Base-by-base conservation (phyloP, 139 green algal species). In the Limnomonas spitsbergensis region DNA sequence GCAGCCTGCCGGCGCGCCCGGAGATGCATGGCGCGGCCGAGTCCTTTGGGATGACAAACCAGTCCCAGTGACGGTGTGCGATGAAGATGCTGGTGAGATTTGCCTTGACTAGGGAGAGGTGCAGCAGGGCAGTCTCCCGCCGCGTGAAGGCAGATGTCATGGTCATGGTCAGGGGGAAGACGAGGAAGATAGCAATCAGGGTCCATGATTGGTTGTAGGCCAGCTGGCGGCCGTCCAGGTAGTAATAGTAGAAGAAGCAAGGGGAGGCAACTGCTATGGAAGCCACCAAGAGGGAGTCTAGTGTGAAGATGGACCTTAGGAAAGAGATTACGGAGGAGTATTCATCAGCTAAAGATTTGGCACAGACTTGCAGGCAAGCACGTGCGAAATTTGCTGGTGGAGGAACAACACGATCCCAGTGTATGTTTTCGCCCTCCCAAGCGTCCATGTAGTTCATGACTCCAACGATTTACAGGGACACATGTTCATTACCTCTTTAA, bases 181-280 rank as follows among this genome's bases (percentile, higher is more conserved):
- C 68, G 29, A 74, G 9, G 24, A 74, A 32, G 29, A 74, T 20
- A 53, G 68, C 34, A 14, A 74, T n/a, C 7, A 74, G 9, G 4
- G 68, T 47, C 68, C 68, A 74, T 26, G 4, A 47, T 32, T 47
- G 3, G 36, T 32, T n/a, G 24, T 74, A 74, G 7, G 29, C 20
- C 35, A 74, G 29, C 68, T 39, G 34, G 7, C 6, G 34, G 35
- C 68, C 68, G 42, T 74, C 24, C 4, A 32, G 68, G 7, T 31
- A 32, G 6, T 32, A 32, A 32, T 74, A 74, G 68, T 53, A 74
- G 68, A 74, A 74, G 68, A 74, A 74, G 36, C 68, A 74, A 26
- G 68, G 68, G 31, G 68, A 40, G 7, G 68, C 34, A 27, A 32
- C 68, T n/a, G 68, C 68, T 4, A 42, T 74, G 14, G 68, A 24